Conservation (phyloP, 1,284 basidiomycete genomes). For the Leucoagaricus sp. region DNA sequence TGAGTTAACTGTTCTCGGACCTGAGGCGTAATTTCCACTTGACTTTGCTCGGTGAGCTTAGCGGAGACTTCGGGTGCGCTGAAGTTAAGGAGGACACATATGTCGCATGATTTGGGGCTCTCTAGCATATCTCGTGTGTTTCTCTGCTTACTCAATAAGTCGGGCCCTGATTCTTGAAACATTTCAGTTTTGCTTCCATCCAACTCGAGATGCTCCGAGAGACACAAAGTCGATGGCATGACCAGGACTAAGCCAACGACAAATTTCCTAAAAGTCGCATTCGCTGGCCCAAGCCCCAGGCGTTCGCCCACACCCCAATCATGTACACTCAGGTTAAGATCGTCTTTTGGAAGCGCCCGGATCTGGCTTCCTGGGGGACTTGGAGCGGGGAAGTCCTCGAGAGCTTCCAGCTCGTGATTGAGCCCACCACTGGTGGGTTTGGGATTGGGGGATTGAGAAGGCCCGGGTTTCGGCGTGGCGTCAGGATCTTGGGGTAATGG, state of each 20-base stretch:
- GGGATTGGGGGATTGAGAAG: background rate
- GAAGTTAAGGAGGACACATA: constrained; percentile 2
- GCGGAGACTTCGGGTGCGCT: background rate
- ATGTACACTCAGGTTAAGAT: too few species aligned
- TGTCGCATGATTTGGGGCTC: background rate
- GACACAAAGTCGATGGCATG: background rate
- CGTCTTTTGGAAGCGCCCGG: too few species aligned
- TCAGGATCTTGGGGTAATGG: background rate
- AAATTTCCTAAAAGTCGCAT: background rate
- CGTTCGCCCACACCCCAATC: too few species aligned
- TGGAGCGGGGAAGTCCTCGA: background rate
- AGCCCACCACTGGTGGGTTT: too few species aligned
- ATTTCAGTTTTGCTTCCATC: background rate
- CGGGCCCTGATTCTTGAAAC: background rate
- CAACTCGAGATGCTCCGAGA: background rate
- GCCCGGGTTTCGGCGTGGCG: background rate
- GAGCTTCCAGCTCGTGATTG: too few species aligned
- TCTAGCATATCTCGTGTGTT: too few species aligned
- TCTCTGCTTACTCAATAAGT: too few species aligned
- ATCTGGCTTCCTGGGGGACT: too few species aligned
- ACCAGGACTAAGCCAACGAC: background rate
- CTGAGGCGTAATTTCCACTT: background rate
- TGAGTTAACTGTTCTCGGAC: background rate
- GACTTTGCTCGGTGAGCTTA: background rate
- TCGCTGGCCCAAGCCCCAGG: background rate